A percentile compares a stretch with the other conserved stretches of the same genome.
phyloP scores from a whole-genome alignment of 495 filamentous ascomycete species.

The Letharia lupina region DNA sequence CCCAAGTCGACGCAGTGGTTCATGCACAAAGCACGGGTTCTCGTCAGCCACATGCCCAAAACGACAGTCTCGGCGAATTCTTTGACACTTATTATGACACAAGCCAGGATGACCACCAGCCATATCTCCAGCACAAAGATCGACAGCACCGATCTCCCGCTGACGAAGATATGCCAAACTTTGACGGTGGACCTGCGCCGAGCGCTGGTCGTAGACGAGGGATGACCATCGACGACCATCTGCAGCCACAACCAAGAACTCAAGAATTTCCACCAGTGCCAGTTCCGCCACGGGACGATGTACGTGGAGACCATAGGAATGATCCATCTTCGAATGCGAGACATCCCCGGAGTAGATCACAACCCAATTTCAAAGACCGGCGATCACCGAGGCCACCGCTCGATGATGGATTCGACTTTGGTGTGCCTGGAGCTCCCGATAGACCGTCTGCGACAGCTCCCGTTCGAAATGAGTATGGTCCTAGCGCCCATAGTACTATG shows the following conservation, averaged over 20 bases:
- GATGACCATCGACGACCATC: constrained; percentile 43
- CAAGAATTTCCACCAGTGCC: constrained; percentile 19
- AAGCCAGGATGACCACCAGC: constrained; percentile 10
- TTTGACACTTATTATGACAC: constrained; percentile 22
- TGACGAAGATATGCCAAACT: constrained; percentile 62
- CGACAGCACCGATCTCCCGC: constrained; percentile 5
- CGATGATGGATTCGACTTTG: constrained; percentile 53
- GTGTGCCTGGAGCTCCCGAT: constrained; percentile 55
- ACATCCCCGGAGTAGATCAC: constrained; percentile 50
- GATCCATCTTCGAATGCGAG: constrained; percentile 32
- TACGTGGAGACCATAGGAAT: constrained; percentile 3
- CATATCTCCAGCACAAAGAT: not conserved
- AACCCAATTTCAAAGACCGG: constrained; percentile 52
- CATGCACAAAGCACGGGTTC: constrained; percentile 15
- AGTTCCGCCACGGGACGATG: constrained; percentile 1
- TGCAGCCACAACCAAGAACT: constrained; percentile 27
- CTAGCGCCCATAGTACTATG: not conserved
- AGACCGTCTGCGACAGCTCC: constrained; percentile 18
- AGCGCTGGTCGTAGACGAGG: constrained; percentile 27
- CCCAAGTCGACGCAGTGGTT: constrained; percentile 19
- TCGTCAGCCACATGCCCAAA: constrained; percentile 21
- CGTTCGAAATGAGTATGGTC: constrained; percentile 1
- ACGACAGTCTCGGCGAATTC: constrained; percentile 22
- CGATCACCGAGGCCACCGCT: constrained; percentile 45
- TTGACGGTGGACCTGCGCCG: constrained; percentile 52